Evolutionary conservation across 305 asterid species (phyloP).

Genomic region (Rubia peregrina): DNA sequence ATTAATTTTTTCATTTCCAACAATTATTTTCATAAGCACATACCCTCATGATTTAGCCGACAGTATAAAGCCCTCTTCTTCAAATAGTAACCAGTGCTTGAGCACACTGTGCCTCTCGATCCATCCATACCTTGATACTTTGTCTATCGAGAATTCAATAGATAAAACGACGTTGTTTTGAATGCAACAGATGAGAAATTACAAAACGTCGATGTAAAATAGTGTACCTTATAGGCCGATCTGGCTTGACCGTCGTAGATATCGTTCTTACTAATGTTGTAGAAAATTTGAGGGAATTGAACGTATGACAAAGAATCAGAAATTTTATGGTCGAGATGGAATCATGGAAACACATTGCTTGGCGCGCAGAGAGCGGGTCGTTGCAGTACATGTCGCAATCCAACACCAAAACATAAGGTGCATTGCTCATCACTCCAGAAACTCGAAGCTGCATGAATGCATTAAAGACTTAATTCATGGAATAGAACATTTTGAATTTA

Average conservation of each 20-base stretch:
- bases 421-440: conserved; percentile 58
- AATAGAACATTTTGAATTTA: no score
- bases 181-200: background rate
- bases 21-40: background rate
- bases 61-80: conserved; percentile 53
- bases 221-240: conserved; percentile 51
- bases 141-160: conserved; percentile 30
- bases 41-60: conserved; percentile 21
- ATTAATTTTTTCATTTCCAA: background rate
- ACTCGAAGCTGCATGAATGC: conserved; percentile 46
- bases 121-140: conserved; percentile 95
- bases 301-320: conserved; percentile 45
- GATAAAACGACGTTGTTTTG: background rate
- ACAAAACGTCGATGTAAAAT: background rate
- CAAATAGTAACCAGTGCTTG: conserved; percentile 76
- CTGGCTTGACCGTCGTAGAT: conserved; percentile 79
- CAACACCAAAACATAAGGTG: conserved; percentile 48
- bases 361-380: conserved; percentile 64
- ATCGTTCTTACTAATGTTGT: conserved; percentile 61
- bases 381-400: conserved; percentile 79
- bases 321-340: conserved; percentile 54
- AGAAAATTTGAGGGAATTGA: conserved; percentile 74
- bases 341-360: conserved; percentile 90
- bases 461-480: no score
- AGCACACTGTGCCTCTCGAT: conserved; percentile 47